Percentiles rank a stretch among this genome's conserved stretches.
Evolutionary conservation across 805 yeast genomes (phyloP).

Genomic region (Candida qinlingensis): DNA sequence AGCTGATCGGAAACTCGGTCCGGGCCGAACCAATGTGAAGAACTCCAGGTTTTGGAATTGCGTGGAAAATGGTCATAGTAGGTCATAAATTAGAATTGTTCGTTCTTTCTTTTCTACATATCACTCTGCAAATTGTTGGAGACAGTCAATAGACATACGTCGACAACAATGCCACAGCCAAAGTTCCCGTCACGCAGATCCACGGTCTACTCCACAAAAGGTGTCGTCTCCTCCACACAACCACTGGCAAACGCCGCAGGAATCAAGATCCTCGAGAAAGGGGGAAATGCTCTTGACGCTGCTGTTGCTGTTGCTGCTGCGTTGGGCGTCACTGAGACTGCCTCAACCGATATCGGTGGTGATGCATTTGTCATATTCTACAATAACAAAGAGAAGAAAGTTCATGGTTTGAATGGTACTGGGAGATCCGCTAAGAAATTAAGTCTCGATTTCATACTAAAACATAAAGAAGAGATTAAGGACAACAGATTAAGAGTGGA

Average conservation of each 20-base stretch:
- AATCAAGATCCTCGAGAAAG: constrained; percentile 53
- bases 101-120: too few relatives aligned
- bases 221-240: constrained; percentile 71
- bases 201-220: constrained; percentile 66
- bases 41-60: too few relatives aligned
- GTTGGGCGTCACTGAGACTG: constrained; percentile 50
- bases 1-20: too few relatives aligned
- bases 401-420: constrained; percentile 68
- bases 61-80: too few relatives aligned
- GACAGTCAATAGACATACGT: too few relatives aligned
- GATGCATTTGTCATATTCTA: constrained; percentile 64
- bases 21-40: too few relatives aligned
- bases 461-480: constrained; percentile 33
- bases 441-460: constrained; percentile 41
- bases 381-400: constrained; percentile 42
- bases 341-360: constrained; percentile 62
- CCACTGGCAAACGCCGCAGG: constrained; percentile 77
- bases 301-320: constrained; percentile 56
- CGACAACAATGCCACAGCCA: constrained; percentile 5
- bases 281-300: constrained; percentile 72
- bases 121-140: too few relatives aligned
- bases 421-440: constrained; percentile 59
- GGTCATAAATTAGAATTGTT: too few relatives aligned
- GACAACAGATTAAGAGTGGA: constrained; percentile 44
- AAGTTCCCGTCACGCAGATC: constrained; percentile 58